Percentiles rank a stretch among this genome's conserved stretches.
These are phyloP conservation scores for Favolaschia claudopus DNA, from an alignment of 768 basidiomycete genomes.

Conservation along the genomic window DNA sequence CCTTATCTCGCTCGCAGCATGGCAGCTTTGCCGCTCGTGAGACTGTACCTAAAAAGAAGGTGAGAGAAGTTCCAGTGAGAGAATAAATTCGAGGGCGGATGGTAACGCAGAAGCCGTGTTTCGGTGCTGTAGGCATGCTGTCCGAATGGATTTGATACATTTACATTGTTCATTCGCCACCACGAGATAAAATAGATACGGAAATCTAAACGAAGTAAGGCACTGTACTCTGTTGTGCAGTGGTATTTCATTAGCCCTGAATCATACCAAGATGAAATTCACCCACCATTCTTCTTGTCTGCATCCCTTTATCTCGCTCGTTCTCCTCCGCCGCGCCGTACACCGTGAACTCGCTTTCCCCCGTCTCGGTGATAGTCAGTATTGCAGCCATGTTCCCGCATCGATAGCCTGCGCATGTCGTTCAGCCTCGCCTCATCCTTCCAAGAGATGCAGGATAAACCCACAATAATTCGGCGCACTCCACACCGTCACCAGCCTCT, in stretches of 20 bases:
- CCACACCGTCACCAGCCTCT: slow-evolving; percentile 92
- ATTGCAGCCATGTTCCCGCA: slow-evolving; percentile 94
- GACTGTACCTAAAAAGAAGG: no score
- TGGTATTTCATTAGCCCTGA: background rate
- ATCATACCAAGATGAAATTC: background rate
- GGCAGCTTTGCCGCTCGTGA: no score
- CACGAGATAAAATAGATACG: slow-evolving; percentile 19
- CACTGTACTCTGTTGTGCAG: slow-evolving; percentile 54
- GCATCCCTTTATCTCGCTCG: slow-evolving; percentile 81
- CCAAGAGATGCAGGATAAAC: slow-evolving; percentile 24
- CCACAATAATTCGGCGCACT: slow-evolving; percentile 87
- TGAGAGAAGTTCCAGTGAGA: no score
- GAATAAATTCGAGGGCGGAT: no score
- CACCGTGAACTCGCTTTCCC: slow-evolving; percentile 74
- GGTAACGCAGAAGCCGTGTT: no score
- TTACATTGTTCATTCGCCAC: no score
- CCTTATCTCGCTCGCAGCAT: slow-evolving; percentile 83
- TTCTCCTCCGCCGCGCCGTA: slow-evolving; percentile 92
- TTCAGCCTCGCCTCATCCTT: background rate
- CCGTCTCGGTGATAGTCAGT: slow-evolving; percentile 80
- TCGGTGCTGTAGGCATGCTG: no score
- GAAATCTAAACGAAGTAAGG: slow-evolving; percentile 57
- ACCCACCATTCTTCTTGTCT: slow-evolving; percentile 76
- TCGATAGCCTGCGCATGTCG: slow-evolving; percentile 42
- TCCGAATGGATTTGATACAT: no score